phyloP scores from a whole-genome alignment of 371 early-diverging fungal genomes.

The Massospora cicadina region DNA sequence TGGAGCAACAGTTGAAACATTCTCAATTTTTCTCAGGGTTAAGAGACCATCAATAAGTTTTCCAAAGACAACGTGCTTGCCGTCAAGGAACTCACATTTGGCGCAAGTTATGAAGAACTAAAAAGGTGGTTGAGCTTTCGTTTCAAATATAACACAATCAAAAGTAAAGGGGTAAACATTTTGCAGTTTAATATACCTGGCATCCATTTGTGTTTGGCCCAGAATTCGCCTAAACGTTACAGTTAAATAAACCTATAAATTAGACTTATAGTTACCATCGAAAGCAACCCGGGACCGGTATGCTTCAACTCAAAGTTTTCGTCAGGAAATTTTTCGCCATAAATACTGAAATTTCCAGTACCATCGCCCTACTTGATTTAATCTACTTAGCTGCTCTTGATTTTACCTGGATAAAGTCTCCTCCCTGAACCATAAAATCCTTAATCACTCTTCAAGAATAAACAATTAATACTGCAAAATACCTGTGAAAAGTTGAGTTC shows the following conservation, averaged over 20 bases:
- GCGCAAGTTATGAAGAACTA: constrained; percentile 93
- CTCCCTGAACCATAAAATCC: constrained; percentile 99
- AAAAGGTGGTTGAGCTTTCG: constrained; percentile 2
- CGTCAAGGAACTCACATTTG: constrained; percentile 74
- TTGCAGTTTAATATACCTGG: constrained; percentile 28
- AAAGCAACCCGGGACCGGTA: constrained; percentile 73
- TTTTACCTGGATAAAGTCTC: constrained; percentile 79
- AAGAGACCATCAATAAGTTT: constrained; percentile 73
- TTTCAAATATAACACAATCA: neutral
- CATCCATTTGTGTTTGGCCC: constrained; percentile 90
- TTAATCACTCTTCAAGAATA: constrained; percentile 50
- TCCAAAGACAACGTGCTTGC: constrained; percentile 85
- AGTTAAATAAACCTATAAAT: neutral
- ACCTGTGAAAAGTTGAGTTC: constrained; percentile 78
- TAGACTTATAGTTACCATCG: constrained; percentile 77
- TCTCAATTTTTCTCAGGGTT: constrained; percentile 77
- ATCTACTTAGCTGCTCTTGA: no score
- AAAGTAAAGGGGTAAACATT: neutral
- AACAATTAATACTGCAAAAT: constrained; percentile 16
- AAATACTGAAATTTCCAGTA: constrained; percentile 92
- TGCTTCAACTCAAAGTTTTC: constrained; percentile 95
- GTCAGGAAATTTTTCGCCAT: constrained; percentile 87
- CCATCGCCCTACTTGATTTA: constrained; percentile 66
- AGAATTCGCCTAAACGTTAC: constrained; percentile 54
- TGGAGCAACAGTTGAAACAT: constrained; percentile 64